Evolutionary conservation across 2,329 filamentous ascomycete species (phyloP).

Genomic region (Trichoderma endophyticum): DNA sequence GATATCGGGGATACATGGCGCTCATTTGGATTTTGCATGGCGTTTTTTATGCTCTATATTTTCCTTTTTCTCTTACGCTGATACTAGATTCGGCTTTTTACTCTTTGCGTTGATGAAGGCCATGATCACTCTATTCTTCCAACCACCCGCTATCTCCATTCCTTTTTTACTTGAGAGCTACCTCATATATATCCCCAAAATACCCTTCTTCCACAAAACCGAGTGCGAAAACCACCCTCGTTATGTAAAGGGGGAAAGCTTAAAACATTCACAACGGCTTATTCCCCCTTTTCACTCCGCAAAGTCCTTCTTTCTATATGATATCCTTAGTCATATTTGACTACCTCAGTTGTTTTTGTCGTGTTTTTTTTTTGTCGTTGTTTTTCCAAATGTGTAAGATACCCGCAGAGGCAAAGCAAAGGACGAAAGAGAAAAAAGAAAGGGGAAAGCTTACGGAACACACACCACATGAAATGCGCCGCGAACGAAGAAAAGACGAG

Average conservation of each 20-base stretch:
- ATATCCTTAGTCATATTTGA: constrained; percentile 13
- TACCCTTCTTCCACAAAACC: constrained; percentile 2
- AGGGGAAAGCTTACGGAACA: not conserved
- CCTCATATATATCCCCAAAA: not conserved
- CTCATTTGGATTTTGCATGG: constrained; percentile 17
- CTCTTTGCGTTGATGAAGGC: constrained; percentile 11
- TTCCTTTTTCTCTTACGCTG: not conserved
- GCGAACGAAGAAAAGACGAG: not conserved
- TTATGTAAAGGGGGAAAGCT: not conserved
- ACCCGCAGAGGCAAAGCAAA: constrained; percentile 20
- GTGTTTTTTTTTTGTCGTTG: constrained; percentile 7
- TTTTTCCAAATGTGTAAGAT: constrained; percentile 18
- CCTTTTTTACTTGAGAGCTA: constrained; percentile 10
- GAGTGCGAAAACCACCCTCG: constrained; percentile 10
- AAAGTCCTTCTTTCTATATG: constrained; percentile 9
- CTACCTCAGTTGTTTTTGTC: constrained; percentile 9
- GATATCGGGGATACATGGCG: constrained; percentile 18
- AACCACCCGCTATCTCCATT: constrained; percentile 1
- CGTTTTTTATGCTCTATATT: constrained; percentile 4
- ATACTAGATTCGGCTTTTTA: not conserved
- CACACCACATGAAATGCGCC: not conserved
- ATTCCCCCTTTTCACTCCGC: not conserved
- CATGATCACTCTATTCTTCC: constrained; percentile 15
- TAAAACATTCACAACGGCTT: not conserved
- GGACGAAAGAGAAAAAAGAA: not conserved